These are phyloP conservation scores for Carallia brachiata DNA, from an alignment of 345 rosid species.

Conservation along the genomic window DNA sequence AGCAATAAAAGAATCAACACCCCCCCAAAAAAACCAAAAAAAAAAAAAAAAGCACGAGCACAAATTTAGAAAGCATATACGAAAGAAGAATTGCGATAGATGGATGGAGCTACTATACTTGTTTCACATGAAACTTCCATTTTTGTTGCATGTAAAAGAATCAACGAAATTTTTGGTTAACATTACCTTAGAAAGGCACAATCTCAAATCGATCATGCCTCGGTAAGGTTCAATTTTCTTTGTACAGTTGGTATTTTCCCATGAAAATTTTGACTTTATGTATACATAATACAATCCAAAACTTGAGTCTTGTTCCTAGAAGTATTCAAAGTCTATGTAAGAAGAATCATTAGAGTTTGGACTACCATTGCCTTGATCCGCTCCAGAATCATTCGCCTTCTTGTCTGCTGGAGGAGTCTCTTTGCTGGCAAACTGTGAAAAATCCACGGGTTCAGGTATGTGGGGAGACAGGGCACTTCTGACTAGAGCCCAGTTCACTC, in stretches of 20 bases:
- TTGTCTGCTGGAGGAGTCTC: slow-evolving; percentile 33
- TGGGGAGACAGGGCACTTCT: slow-evolving; percentile 83
- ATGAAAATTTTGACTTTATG: not conserved
- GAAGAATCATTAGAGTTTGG: slow-evolving; percentile 12
- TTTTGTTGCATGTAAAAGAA: slow-evolving; percentile 12
- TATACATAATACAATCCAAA: not conserved
- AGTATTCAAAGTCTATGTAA: slow-evolving; percentile 26
- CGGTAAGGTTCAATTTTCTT: not conserved
- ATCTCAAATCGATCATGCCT: not conserved
- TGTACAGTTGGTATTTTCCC: not conserved
- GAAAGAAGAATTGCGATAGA: too few relatives aligned
- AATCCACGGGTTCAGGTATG: slow-evolving; percentile 76
- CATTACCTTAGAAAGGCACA: slow-evolving; percentile 2
- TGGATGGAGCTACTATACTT: too few relatives aligned
- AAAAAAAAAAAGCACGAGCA: too few relatives aligned
- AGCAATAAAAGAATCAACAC: too few relatives aligned
- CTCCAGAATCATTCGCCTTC: not conserved
- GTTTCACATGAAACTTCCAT: slow-evolving; percentile 1
- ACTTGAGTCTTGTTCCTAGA: slow-evolving; percentile 2
- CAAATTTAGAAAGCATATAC: too few relatives aligned
- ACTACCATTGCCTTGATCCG: slow-evolving; percentile 5
- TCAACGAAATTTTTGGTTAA: not conserved
- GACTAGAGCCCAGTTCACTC: slow-evolving; percentile 88
- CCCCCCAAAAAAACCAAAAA: too few relatives aligned
- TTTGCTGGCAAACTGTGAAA: slow-evolving; percentile 49